These are phyloP conservation scores for Larix kaempferi DNA, from an alignment of 75 land plant species.

Conservation along the genomic window DNA sequence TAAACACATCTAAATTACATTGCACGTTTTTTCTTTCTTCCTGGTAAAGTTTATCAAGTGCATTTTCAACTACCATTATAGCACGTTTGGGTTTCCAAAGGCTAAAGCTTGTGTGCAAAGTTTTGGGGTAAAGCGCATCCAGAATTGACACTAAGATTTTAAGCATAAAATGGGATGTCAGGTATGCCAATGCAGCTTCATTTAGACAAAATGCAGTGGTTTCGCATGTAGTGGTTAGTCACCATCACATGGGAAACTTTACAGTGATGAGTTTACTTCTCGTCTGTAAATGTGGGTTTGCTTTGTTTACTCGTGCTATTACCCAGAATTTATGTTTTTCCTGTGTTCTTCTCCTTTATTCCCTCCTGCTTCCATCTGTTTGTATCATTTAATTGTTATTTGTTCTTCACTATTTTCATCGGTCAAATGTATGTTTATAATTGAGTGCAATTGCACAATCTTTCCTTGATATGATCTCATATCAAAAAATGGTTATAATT, in stretches of 20 bases:
- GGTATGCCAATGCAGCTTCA: neutral
- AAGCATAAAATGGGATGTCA: neutral
- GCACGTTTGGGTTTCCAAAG: neutral
- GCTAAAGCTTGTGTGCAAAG: neutral
- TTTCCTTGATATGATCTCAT: neutral
- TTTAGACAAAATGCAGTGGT: neutral
- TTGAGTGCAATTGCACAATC: neutral
- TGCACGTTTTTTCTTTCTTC: too few relatives aligned
- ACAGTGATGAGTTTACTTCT: neutral
- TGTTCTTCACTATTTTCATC: neutral
- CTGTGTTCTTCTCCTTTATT: neutral
- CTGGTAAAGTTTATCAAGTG: neutral
- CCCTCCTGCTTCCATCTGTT: neutral
- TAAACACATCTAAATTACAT: too few relatives aligned
- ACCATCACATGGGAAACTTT: too few relatives aligned
- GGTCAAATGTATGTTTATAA: neutral
- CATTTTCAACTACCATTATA: neutral
- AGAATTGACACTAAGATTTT: neutral
- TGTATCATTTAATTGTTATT: neutral
- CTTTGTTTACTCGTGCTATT: neutral
- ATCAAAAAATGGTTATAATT: neutral
- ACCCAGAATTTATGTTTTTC: neutral
- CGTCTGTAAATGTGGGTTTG: neutral
- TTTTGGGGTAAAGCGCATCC: neutral
- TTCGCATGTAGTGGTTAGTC: neutral